phyloP scores from a whole-genome alignment of 805 yeast species.

The Hanseniaspora singularis region DNA sequence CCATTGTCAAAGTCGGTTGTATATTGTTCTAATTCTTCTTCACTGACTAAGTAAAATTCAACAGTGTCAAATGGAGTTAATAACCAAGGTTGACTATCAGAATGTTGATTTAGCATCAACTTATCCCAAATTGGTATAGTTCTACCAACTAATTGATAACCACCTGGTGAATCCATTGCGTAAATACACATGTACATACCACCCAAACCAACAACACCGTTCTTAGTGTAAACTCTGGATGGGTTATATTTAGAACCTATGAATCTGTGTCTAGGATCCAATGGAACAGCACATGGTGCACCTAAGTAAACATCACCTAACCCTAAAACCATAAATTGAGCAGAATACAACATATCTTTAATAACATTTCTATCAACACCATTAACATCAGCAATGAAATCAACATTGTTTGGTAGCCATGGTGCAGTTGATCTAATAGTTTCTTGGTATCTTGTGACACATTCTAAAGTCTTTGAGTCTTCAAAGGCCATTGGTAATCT shows the following conservation, averaged over 20 bases:
- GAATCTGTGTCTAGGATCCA: slow-evolving; percentile 89
- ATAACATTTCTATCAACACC: slow-evolving; percentile 67
- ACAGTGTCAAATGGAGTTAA: slow-evolving; percentile 86
- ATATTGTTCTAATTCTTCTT: slow-evolving; percentile 61
- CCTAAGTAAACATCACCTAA: slow-evolving; percentile 95
- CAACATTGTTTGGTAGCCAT: slow-evolving; percentile 96
- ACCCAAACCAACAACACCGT: slow-evolving; percentile 95
- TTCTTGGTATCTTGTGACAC: slow-evolving; percentile 83
- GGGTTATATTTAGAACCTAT: slow-evolving; percentile 93
- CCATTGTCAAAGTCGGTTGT: slow-evolving; percentile 73
- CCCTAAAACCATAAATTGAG: slow-evolving; percentile 84
- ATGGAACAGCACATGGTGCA: slow-evolving; percentile 97
- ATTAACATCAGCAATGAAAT: slow-evolving; percentile 81
- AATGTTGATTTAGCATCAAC: slow-evolving; percentile 59
- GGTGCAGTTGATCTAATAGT: slow-evolving; percentile 90
- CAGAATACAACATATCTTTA: slow-evolving; percentile 73
- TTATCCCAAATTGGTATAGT: slow-evolving; percentile 98
- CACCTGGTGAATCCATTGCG: slow-evolving; percentile 98
- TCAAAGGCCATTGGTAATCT: slow-evolving; percentile 94
- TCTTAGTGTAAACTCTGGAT: slow-evolving; percentile 88
- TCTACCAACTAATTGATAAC: slow-evolving; percentile 91
- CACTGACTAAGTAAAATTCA: slow-evolving; percentile 84
- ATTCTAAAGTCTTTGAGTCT: slow-evolving; percentile 76
- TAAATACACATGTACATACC: slow-evolving; percentile 98
- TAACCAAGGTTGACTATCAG: slow-evolving; percentile 69